Evolutionary conservation across 2,329 filamentous ascomycete genomes (phyloP).

Genomic region (Aspergillus vadensis): DNA sequence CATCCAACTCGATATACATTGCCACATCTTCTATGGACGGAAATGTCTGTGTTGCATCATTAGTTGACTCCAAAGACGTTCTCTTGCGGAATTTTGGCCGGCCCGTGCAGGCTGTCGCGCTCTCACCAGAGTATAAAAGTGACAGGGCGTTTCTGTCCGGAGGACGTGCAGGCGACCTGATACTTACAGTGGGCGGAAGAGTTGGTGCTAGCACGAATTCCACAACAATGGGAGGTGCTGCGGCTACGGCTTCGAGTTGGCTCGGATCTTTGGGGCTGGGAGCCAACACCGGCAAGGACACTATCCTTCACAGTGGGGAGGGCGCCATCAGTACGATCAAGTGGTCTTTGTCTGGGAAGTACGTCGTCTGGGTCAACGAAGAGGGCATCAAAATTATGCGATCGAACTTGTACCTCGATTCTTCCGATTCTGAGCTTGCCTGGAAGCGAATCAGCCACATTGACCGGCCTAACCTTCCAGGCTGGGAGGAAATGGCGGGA

Average conservation of each 20-base stretch:
- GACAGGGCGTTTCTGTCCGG: constrained; percentile 90
- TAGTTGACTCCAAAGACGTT: constrained; percentile 87
- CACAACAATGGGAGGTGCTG: constrained; percentile 73
- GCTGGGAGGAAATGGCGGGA: constrained; percentile 94
- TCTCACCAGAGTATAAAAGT: constrained; percentile 93
- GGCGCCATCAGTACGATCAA: constrained; percentile 88
- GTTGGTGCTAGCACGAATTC: constrained; percentile 78
- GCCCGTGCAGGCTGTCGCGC: constrained; percentile 84
- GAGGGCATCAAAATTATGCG: constrained; percentile 98
- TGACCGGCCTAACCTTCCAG: constrained; percentile 79
- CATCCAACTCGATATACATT: constrained; percentile 90
- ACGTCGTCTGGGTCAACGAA: constrained; percentile 94
- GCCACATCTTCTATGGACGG: constrained; percentile 94
- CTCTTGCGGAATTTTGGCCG: constrained; percentile 89
- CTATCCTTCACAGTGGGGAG: constrained; percentile 85
- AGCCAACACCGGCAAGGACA: constrained; percentile 77
- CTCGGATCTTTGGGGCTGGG: constrained; percentile 83
- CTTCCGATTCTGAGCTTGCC: constrained; percentile 73
- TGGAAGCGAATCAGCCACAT: constrained; percentile 96
- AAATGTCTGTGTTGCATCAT: constrained; percentile 86
- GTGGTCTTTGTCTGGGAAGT: constrained; percentile 91
- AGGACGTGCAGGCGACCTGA: constrained; percentile 81
- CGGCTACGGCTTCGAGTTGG: constrained; percentile 85
- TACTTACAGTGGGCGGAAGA: constrained; percentile 80
- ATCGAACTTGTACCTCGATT: constrained; percentile 78